Base-by-base conservation (phyloP, 208 protist genomes). In the Trypanosoma vivax region DNA sequence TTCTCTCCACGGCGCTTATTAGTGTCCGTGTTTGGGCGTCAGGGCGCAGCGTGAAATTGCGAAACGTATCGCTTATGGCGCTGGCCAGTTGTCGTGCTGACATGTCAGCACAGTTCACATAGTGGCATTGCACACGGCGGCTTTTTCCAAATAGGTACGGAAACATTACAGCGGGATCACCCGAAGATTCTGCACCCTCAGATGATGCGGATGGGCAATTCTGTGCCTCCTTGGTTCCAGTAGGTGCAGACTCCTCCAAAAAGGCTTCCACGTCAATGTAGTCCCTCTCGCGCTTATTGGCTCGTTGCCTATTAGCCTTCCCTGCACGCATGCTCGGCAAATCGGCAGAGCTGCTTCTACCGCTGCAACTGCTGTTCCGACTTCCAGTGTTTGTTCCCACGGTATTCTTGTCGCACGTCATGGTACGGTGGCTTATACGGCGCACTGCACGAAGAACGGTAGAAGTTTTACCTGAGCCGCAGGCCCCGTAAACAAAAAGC, bases 401-500 rank as follows among this genome's bases (percentile, higher is more conserved):
- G 9, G 16, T 55, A 28, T 58, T 19, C 38, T 76, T 60, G 30
- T 92, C 79, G 16, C 64, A 84, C n/a, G 74, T 61, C 63, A 92
- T 52, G 18, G 70, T 54, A 27, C 70, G 66, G 4, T 49, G 50
- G 6, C 68, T 73, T 40, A 85, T 69, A 16, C 75, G 63, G 7
- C 84, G 79, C 60, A 88, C 51, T 10, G 74, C 79, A 18, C 84
- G 79, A 39, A 87, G 70, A 33, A 87, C 68, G 1, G 84, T 85
- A 28, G 79, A 84, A 0, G 84, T 92, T 61, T 92, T 92, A 16
- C 84, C 84, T 42, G 79, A 88, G 2, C 84, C 84, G 49, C 84
- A 92, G 16, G 74, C 79, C n/a, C 84, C 84, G 60, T 79, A 92
- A 1, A 92, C 76, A 55, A 92, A 92, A 3, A 92, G 68, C 0